Evolutionary conservation across 257 asterid species (phyloP).

Genomic region (Nicotiana obtusifolia): DNA sequence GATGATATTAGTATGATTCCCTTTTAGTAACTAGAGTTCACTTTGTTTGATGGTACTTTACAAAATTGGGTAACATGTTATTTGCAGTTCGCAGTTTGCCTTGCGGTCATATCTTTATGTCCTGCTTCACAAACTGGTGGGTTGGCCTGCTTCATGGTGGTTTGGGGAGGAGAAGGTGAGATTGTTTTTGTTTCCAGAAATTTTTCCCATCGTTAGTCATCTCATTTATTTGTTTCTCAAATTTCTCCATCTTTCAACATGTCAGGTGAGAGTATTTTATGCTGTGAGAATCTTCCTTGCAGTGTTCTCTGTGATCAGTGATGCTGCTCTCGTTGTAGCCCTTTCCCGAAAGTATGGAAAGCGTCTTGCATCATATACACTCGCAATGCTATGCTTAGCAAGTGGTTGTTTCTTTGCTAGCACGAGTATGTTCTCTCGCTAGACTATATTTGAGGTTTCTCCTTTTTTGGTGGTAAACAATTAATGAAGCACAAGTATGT

Average conservation of each 20-base stretch:
- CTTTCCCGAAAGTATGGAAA: slow-evolving; percentile 90
- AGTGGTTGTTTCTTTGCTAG: slow-evolving; percentile 99
- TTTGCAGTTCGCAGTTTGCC: slow-evolving; percentile 82
- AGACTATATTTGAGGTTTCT: background rate
- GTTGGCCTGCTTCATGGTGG: slow-evolving; percentile 92
- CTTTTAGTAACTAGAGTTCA: background rate
- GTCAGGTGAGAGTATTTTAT: slow-evolving; percentile 89
- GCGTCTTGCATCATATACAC: slow-evolving; percentile 87
- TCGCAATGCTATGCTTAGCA: slow-evolving; percentile 94
- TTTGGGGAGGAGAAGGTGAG: slow-evolving; percentile 86
- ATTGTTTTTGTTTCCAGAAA: background rate
- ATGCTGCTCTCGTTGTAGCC: slow-evolving; percentile 90
- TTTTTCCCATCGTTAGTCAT: background rate
- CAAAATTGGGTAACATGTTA: slow-evolving; percentile 12
- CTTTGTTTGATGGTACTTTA: slow-evolving; percentile 9
- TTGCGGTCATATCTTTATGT: slow-evolving; percentile 78
- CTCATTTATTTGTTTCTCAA: slow-evolving; percentile 9
- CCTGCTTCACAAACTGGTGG: slow-evolving; percentile 74
- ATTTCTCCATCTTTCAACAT: slow-evolving; percentile 17
- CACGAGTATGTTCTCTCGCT: slow-evolving; percentile 42
- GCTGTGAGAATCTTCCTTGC: slow-evolving; percentile 84
- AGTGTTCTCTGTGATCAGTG: slow-evolving; percentile 60
- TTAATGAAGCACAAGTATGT: slow-evolving; percentile 45
- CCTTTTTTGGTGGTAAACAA: background rate
- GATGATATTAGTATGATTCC: background rate